Evolutionary conservation across 768 basidiomycete species (phyloP), one percentile per base, ranked within the genome.

Genomic region (Mycena vulgaris): DNA sequence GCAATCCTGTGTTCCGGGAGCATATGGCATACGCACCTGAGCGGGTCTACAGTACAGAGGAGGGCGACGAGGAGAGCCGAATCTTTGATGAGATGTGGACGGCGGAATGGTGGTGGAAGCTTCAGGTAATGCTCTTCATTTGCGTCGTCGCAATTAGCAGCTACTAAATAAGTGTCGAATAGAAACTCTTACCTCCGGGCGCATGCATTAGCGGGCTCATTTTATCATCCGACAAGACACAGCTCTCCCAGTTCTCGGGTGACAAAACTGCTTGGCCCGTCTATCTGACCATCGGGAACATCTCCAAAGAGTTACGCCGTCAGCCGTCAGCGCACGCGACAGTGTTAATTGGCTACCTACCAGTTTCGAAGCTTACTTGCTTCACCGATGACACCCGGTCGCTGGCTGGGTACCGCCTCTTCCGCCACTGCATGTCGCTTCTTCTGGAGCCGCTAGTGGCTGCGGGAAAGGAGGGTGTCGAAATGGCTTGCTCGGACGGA

Each of bases 271-370:
- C 66, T 5, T 67, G 66, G 66, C 66, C 66, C 79, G 11, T 83
- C 82, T 69, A 55, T 80, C 0, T 76, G 77, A 13, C 75, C 79
- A 67, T 63, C 77, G 79, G 13, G n/a, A n/a, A n/a, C n/a, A n/a
- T n/a, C n/a, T n/a, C n/a, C n/a, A n/a, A n/a, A n/a, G n/a, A n/a
- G n/a, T 79, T 83, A 51, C 71, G 59, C 1, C 65, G 79, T 2
- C 53, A 79, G 60, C 75, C 78, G 0, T 75, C 76, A 0, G 28
- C 62, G 25, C 77, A 74, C 16, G 82, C 80, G 1, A 74, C 67
- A 2, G 64, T 81, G 1, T 73, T 83, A 0, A 30, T 84, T 0
- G 83, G 76, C 5, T 83, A 83, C 57, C 63, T 84, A 2, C 81
- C 83, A 4, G 75, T 80, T 2, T 65, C 76, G 17, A 80, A 81